A percentile compares a stretch with the other conserved stretches of the same genome.
Evolutionary conservation across 1,139 yeast species (phyloP).

Genomic region (Geotrichum histeridarum): DNA sequence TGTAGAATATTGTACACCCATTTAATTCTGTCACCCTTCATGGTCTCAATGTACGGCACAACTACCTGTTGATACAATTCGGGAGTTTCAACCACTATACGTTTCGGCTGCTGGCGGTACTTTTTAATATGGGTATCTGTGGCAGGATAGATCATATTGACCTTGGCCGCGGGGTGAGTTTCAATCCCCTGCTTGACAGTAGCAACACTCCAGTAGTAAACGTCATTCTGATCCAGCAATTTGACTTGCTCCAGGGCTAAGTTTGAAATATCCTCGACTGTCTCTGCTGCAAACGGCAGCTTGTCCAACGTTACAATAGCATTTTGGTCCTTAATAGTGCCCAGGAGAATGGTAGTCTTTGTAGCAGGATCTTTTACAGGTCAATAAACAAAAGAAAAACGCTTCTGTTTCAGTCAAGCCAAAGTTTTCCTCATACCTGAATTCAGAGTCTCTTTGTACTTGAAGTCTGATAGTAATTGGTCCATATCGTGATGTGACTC

Average conservation of each 20-base stretch:
- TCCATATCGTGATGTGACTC: slow-evolving; percentile 1
- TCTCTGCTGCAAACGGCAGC: slow-evolving; percentile 49
- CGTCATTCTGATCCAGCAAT: slow-evolving; percentile 64
- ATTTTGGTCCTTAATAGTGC: slow-evolving; percentile 50
- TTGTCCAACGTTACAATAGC: slow-evolving; percentile 78
- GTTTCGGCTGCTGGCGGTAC: slow-evolving; percentile 53
- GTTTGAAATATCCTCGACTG: slow-evolving; percentile 26
- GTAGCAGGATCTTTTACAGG: slow-evolving; percentile 49
- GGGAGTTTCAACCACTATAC: slow-evolving; percentile 75
- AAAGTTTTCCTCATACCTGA: slow-evolving; percentile 19
- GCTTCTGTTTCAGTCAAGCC: too few relatives aligned
- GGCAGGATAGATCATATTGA: slow-evolving; percentile 84
- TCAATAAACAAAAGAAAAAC: too few relatives aligned
- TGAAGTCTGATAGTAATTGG: slow-evolving; percentile 20
- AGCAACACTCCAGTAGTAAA: slow-evolving; percentile 75
- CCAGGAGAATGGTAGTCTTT: slow-evolving; percentile 61
- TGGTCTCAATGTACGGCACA: slow-evolving; percentile 68
- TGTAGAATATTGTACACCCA: slow-evolving; percentile 88
- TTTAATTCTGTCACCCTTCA: slow-evolving; percentile 70
- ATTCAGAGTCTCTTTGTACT: slow-evolving; percentile 26
- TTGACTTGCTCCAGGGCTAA: slow-evolving; percentile 38
- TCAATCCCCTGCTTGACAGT: slow-evolving; percentile 47
- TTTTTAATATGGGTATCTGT: slow-evolving; percentile 78
- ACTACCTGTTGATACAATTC: slow-evolving; percentile 59
- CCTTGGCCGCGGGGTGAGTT: slow-evolving; percentile 55